Evolutionary conservation across 2,329 filamentous ascomycete genomes (phyloP).

Genomic region (Ascochyta pisi): DNA sequence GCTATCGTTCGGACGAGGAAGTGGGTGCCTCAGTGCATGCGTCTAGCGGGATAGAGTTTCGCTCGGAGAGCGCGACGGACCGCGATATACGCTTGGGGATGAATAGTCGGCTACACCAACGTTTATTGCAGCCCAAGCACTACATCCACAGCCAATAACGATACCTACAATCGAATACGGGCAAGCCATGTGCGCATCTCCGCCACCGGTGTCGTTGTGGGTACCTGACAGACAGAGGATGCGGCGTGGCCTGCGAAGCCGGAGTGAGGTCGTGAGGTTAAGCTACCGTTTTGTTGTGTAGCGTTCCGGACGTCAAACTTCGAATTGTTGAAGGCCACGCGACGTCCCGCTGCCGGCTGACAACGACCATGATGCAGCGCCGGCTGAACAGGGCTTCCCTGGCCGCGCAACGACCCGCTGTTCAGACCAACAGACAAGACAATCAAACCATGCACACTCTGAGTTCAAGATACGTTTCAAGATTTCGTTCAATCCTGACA

Average conservation of each 20-base stretch:
- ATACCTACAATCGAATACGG: constrained; percentile 16
- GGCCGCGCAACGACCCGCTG: constrained; percentile 4
- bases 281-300: constrained; percentile 33
- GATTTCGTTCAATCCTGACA: neutral
- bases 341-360: constrained; percentile 21
- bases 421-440: neutral
- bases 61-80: constrained; percentile 31
- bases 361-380: constrained; percentile 11
- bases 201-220: constrained; percentile 12
- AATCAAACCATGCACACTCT: neutral
- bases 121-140: constrained; percentile 23
- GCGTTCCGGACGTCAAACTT: constrained; percentile 27
- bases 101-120: constrained; percentile 19
- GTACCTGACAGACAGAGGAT: constrained; percentile 2
- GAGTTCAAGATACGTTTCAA: neutral
- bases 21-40: constrained; percentile 8
- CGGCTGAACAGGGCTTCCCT: constrained; percentile 7
- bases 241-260: constrained; percentile 9
- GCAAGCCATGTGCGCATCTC: constrained; percentile 27
- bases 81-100: constrained; percentile 27
- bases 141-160: constrained; percentile 7
- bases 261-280: constrained; percentile 27
- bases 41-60: neutral
- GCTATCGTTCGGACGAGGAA: neutral
- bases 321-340: constrained; percentile 17